These are phyloP conservation scores for Saccharum spontaneum DNA, from an alignment of 176 grass and related monocot species.

Conservation along the genomic window DNA sequence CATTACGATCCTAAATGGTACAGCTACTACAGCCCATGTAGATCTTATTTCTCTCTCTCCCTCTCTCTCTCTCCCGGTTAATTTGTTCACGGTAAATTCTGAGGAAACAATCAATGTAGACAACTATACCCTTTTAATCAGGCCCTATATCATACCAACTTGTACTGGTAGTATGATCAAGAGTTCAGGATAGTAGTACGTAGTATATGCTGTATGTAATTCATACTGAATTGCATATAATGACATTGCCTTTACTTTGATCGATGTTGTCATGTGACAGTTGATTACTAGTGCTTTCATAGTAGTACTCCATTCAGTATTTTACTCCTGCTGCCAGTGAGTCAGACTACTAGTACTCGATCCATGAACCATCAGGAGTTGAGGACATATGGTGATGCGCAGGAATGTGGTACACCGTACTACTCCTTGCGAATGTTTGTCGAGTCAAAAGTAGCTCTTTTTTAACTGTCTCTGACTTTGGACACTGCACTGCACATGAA, in stretches of 20 bases:
- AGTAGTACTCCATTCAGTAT: not conserved
- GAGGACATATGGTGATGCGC: not conserved
- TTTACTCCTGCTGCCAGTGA: not conserved
- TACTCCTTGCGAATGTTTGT: conserved; percentile 13
- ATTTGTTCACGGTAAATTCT: conserved; percentile 32
- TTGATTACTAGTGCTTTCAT: not conserved
- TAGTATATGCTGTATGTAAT: conserved; percentile 40
- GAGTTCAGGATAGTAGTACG: conserved; percentile 28
- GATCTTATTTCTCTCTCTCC: not conserved
- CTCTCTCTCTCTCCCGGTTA: not conserved
- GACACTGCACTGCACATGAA: conserved; percentile 51
- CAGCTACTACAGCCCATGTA: conserved; percentile 16
- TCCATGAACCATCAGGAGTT: not conserved
- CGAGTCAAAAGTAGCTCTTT: conserved; percentile 10
- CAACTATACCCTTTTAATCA: conserved; percentile 20
- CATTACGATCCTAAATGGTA: conserved; percentile 11
- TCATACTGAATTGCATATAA: conserved; percentile 45
- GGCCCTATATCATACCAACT: conserved; percentile 16
- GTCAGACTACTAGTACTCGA: not conserved
- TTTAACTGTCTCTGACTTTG: conserved; percentile 48
- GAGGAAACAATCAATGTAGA: conserved; percentile 42
- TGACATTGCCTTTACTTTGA: not conserved
- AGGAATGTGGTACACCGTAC: not conserved
- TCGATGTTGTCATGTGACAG: not conserved
- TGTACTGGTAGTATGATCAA: conserved; percentile 37